Base-by-base conservation (phyloP, 2,329 filamentous ascomycete species). In the Lachnellula subtilissima region DNA sequence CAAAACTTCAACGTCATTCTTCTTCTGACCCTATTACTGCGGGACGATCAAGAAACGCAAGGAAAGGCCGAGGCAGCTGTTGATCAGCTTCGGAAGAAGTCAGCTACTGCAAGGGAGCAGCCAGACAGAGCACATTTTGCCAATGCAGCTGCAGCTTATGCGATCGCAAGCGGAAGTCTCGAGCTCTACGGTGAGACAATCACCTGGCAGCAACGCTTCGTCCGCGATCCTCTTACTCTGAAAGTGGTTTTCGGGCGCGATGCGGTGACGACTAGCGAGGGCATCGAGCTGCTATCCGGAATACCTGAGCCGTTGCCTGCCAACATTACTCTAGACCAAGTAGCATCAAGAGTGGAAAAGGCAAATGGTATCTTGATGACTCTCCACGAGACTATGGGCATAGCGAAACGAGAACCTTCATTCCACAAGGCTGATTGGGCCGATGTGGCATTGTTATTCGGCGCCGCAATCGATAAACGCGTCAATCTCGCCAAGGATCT, bases 121-220 rank as follows among this genome's bases (percentile, higher is more conserved):
- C 51, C 66, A 6, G 56, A 67, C 9, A 64, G 73, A 45, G 68
- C 67, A 7, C 58, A 60, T 11, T 65, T 66, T 58, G 70, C 67
- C 2, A 59, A 64, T 9, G 64, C 66, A 14, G 67, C 67, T 2
- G 23, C 71, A 14, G 54, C 58, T 32, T 71, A 61, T 55, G 66
- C 71, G 12, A 64, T 69, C 3, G 69, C 69, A 15, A 73, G 68
- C 48, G 67, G 69, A 2, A 72, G 66, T 9, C 52, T 72, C 1
- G 56, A 65, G 1, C 15, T 73, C 1, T 67, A 68, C 19, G 61
- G 59, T 19, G 64, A 71, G 5, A 65, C 67, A 1, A 37, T 73
- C 2, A 36, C 65, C 2, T 75, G 73, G 73, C 61, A 68, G 1
- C 69, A 65, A 6, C 65, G 70, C 2, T 75, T 69, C 54, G 62